These are phyloP conservation scores for Xerophyta viscosa DNA, from an alignment of 106 monocot genomes.

Conservation along the genomic window DNA sequence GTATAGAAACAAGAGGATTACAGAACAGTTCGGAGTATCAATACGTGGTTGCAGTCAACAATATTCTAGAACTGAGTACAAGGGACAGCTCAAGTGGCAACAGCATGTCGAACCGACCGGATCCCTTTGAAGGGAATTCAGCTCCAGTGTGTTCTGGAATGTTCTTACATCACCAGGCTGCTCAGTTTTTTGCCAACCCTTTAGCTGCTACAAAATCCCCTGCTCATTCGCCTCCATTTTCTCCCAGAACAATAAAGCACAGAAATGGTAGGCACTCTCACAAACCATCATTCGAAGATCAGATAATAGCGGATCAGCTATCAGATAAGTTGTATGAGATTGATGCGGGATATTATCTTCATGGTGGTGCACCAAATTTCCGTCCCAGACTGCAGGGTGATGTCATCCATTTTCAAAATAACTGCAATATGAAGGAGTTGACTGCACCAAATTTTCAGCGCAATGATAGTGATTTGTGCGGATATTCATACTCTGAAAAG, in stretches of 20 bases:
- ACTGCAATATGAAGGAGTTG: slow-evolving; percentile 15
- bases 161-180: slow-evolving; percentile 1
- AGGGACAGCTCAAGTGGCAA: slow-evolving; percentile 45
- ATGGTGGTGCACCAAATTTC: slow-evolving; percentile 8
- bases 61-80: slow-evolving; percentile 44
- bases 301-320: slow-evolving; percentile 16
- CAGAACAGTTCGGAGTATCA: slow-evolving; percentile 50
- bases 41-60: slow-evolving; percentile 84
- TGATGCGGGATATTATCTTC: slow-evolving; percentile 12
- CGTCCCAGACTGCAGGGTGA: slow-evolving; percentile 15
- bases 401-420: slow-evolving; percentile 22
- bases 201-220: slow-evolving; percentile 3
- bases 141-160: slow-evolving; percentile 11
- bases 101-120: slow-evolving; percentile 37
- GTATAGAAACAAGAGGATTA: slow-evolving; percentile 28
- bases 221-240: slow-evolving; percentile 27
- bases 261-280: slow-evolving; percentile 21
- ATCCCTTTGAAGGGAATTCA: slow-evolving; percentile 16
- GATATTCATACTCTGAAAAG: slow-evolving; percentile 24
- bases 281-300: slow-evolving; percentile 26
- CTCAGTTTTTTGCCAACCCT: slow-evolving; percentile 24
- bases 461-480: slow-evolving; percentile 23
- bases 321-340: slow-evolving; percentile 22
- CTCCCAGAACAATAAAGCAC: slow-evolving; percentile 21
- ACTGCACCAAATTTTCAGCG: slow-evolving; percentile 7